These are phyloP conservation scores for Stellera chamaejasme DNA, from an alignment of 345 rosid genomes.

Conservation along the genomic window DNA sequence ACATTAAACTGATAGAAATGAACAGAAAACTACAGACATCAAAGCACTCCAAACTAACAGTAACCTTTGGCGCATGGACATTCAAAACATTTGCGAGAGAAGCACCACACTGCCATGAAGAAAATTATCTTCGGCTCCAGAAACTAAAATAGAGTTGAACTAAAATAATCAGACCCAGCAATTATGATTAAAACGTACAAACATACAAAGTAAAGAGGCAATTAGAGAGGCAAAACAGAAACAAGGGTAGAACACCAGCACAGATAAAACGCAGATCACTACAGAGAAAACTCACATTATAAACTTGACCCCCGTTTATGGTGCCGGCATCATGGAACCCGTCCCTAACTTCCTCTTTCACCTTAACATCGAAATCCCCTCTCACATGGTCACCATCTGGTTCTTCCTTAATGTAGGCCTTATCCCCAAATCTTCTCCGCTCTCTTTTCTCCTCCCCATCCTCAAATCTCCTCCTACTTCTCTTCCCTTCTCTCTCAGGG, in stretches of 20 bases:
- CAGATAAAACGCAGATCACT: not conserved
- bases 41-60: too few species aligned
- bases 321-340: constrained; percentile 9
- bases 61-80: too few species aligned
- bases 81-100: too few species aligned
- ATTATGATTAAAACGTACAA: too few species aligned
- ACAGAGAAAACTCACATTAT: constrained; percentile 39
- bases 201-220: too few species aligned
- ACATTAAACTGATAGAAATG: too few species aligned
- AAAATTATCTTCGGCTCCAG: too few species aligned
- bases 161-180: too few species aligned
- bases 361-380: constrained; percentile 15
- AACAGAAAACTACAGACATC: too few species aligned
- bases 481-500: constrained; percentile 33
- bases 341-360: constrained; percentile 26
- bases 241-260: not conserved
- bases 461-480: constrained; percentile 36
- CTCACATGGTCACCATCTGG: constrained; percentile 10
- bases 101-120: too few species aligned
- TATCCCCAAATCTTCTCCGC: constrained; percentile 52
- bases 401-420: constrained; percentile 14
- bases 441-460: constrained; percentile 28
- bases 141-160: too few species aligned
- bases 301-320: constrained; percentile 18
- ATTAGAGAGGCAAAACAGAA: not conserved